Conservation (phyloP, 2,329 filamentous ascomycete species). For the Ophiostoma tasmaniense region DNA sequence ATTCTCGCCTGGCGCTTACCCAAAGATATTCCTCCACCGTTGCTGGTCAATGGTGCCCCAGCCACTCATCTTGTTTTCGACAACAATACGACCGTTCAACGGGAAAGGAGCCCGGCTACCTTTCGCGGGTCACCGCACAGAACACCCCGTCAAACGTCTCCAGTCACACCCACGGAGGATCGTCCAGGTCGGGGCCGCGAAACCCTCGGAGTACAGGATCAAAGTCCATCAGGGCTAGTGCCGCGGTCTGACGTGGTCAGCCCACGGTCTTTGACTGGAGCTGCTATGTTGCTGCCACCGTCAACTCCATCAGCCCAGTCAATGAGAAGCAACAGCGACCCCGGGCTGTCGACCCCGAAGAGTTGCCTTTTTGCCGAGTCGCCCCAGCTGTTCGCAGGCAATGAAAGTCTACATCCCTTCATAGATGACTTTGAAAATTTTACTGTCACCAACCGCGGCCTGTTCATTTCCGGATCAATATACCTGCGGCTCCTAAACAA, state of each 20-base stretch:
- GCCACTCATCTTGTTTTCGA: not conserved
- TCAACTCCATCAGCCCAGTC: too few relatives aligned
- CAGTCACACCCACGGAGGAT: not conserved
- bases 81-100: not conserved
- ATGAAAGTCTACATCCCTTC: slow-evolving; percentile 11
- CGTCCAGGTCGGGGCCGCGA: not conserved
- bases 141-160: not conserved
- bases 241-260: too few relatives aligned
- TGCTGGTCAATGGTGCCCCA: not conserved
- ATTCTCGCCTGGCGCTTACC: slow-evolving; percentile 23
- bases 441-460: slow-evolving; percentile 15
- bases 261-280: not conserved
- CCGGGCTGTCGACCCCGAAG: not conserved
- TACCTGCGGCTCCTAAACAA: slow-evolving; percentile 10
- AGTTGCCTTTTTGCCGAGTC: slow-evolving; percentile 16
- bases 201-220: not conserved
- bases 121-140: not conserved
- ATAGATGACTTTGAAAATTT: slow-evolving; percentile 13
- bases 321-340: not conserved
- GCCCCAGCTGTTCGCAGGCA: slow-evolving; percentile 12
- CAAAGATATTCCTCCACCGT: not conserved
- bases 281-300: not conserved
- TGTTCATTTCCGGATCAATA: slow-evolving; percentile 9
- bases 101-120: not conserved
- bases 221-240: not conserved